A percentile compares a stretch with the other conserved stretches of the same genome.
Evolutionary conservation across 2,329 filamentous ascomycete genomes (phyloP).

Genomic region (Xylariaceae sp.): DNA sequence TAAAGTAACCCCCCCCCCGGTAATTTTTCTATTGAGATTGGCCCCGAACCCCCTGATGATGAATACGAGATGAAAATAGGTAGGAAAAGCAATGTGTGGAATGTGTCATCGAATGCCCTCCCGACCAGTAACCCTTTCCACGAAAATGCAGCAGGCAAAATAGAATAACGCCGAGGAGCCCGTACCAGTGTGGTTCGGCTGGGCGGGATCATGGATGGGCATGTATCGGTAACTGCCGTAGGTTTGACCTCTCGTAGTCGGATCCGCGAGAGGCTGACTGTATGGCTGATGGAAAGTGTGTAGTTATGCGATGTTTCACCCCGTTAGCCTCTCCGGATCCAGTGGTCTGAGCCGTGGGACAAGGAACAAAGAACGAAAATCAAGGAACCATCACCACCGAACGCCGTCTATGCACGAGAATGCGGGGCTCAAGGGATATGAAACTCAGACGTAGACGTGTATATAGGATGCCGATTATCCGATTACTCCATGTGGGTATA

Average conservation of each 20-base stretch:
- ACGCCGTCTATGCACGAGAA: slow-evolving; percentile 23
- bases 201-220: not conserved
- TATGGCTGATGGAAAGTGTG: not conserved
- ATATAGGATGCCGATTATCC: slow-evolving; percentile 13
- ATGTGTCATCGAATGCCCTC: slow-evolving; percentile 6
- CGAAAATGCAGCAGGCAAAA: slow-evolving; percentile 19
- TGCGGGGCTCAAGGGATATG: slow-evolving; percentile 15
- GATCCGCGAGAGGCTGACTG: not conserved
- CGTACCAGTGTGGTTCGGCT: not conserved
- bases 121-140: slow-evolving; percentile 6
- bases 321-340: not conserved
- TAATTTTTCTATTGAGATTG: slow-evolving; percentile 13
- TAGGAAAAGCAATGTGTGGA: not conserved
- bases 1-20: not conserved
- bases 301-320: not conserved
- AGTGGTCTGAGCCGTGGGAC: not conserved
- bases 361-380: slow-evolving; percentile 5
- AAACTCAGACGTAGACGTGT: slow-evolving; percentile 9
- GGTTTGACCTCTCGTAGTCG: not conserved
- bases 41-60: not conserved
- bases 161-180: not conserved
- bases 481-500: slow-evolving; percentile 17
- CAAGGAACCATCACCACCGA: slow-evolving; percentile 12
- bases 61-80: not conserved
- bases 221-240: not conserved